Percentiles rank a stretch among this genome's conserved stretches.
phyloP scores from a whole-genome alignment of 1,139 yeast species.

The Candida buenavistaensis region DNA sequence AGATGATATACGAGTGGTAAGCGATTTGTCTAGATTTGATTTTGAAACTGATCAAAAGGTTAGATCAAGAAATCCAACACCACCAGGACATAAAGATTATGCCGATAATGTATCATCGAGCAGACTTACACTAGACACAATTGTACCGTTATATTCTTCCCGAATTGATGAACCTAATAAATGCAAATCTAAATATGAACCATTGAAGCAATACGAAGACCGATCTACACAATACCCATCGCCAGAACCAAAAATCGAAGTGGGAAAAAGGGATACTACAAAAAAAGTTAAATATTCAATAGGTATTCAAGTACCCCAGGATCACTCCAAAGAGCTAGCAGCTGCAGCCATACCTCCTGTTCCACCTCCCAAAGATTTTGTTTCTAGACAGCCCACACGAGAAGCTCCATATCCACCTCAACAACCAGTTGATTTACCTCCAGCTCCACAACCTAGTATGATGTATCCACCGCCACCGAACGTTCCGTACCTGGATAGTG shows the following conservation, averaged over 20 bases:
- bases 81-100: constrained; percentile 17
- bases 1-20: constrained; percentile 25
- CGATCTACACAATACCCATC: constrained; percentile 5
- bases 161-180: constrained; percentile 9
- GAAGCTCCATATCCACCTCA: constrained; percentile 12
- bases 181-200: constrained; percentile 5
- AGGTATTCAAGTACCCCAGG: constrained; percentile 14
- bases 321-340: constrained; percentile 3
- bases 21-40: constrained; percentile 34
- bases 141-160: constrained; percentile 16
- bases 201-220: constrained; percentile 3
- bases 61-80: constrained; percentile 30
- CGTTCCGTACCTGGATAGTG: constrained; percentile 5
- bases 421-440: constrained; percentile 6
- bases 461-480: too few species aligned
- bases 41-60: constrained; percentile 21
- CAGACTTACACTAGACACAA: constrained; percentile 17
- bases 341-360: constrained; percentile 13
- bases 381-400: background rate
- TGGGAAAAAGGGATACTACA: background rate
- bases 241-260: constrained; percentile 2
- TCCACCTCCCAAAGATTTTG: constrained; percentile 15
- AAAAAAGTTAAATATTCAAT: constrained; percentile 6
- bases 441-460: too few species aligned
- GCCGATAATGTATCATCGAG: constrained; percentile 14